Percentiles rank a stretch among this genome's conserved stretches.
Evolutionary conservation across 371 early-diverging fungal genomes (phyloP).

Genomic region (Capniomyces stellatus): DNA sequence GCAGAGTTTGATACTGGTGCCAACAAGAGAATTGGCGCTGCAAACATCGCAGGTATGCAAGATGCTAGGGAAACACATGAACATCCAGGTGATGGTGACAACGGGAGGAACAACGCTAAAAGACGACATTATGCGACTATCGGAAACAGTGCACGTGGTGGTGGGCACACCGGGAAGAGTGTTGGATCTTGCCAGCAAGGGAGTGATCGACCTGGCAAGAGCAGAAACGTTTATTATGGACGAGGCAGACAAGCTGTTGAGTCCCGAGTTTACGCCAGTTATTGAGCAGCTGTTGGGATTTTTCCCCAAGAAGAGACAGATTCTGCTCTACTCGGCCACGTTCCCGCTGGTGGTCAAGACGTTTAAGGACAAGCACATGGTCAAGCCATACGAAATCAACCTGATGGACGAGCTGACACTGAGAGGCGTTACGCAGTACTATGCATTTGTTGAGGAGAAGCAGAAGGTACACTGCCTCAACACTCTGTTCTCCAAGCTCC

Average conservation of each 20-base stretch:
- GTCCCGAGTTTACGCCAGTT: constrained; percentile 90
- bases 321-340: constrained; percentile 94
- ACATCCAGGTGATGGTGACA: constrained; percentile 86
- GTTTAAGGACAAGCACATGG: constrained; percentile 87
- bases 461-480: constrained; percentile 97
- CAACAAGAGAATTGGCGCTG: constrained; percentile 75
- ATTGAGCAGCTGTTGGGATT: constrained; percentile 78
- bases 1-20: constrained; percentile 70
- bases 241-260: constrained; percentile 96
- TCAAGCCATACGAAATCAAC: constrained; percentile 93
- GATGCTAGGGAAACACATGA: constrained; percentile 79
- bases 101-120: constrained; percentile 95
- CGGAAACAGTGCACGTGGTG: constrained; percentile 80
- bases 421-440: constrained; percentile 95
- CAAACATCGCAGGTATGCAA: constrained; percentile 66
- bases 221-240: constrained; percentile 91
- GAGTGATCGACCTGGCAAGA: constrained; percentile 69
- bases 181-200: constrained; percentile 81
- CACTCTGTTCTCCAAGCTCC: constrained; percentile 93
- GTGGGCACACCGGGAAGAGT: constrained; percentile 98
- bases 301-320: constrained; percentile 76
- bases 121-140: constrained; percentile 93
- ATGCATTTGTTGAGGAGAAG: constrained; percentile 93
- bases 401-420: constrained; percentile 97
- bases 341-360: constrained; percentile 92